phyloP scores from a whole-genome alignment of 2,329 filamentous ascomycete species.

The Botrytis fragariae region DNA sequence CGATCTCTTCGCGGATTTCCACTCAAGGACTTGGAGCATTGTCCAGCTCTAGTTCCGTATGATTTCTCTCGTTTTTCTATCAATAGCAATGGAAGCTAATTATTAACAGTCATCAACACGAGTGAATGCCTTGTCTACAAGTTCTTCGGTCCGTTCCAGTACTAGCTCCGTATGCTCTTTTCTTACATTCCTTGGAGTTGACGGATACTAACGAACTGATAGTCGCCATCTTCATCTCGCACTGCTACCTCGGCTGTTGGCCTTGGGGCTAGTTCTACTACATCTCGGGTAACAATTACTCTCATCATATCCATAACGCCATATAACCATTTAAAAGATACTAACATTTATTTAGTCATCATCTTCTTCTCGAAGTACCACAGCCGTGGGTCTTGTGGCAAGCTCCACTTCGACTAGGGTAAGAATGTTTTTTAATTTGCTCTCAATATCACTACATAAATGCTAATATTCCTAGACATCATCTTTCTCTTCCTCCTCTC shows the following conservation, averaged over 20 bases:
- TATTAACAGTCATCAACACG: background rate
- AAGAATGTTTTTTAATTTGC: background rate
- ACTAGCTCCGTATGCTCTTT: background rate
- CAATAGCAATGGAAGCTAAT: background rate
- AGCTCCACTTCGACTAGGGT: background rate
- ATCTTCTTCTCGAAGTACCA: background rate
- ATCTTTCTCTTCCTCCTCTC: background rate
- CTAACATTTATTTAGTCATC: background rate
- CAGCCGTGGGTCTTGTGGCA: background rate
- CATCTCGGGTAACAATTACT: background rate
- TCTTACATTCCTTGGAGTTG: background rate
- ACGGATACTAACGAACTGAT: background rate
- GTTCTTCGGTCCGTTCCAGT: background rate
- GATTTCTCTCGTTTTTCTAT: background rate
- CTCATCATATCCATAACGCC: background rate
- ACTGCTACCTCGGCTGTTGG: background rate
- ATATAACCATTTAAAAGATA: background rate
- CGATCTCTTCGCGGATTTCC: background rate
- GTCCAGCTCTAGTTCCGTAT: background rate
- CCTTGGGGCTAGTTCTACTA: background rate
- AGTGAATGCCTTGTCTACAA: background rate
- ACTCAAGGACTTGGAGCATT: background rate
- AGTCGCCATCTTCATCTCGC: background rate
- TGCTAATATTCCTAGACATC: background rate
- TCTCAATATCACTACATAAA: background rate